These are phyloP conservation scores for Lepidium sativum DNA, from an alignment of 345 rosid species.

Conservation along the genomic window DNA sequence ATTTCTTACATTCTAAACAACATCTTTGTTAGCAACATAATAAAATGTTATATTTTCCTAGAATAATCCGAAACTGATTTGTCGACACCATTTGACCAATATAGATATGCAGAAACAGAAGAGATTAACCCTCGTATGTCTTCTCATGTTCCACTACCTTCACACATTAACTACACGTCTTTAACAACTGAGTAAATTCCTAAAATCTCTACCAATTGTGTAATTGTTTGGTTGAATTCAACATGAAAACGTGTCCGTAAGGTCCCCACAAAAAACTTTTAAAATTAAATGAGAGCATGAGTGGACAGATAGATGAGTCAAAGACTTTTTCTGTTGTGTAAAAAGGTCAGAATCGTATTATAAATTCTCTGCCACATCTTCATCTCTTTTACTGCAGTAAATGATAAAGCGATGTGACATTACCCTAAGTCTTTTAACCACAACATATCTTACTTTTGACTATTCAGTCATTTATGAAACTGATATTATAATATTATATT, in stretches of 20 bases:
- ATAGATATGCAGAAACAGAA: neutral
- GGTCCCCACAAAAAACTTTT: constrained; percentile 22
- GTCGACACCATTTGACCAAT: neutral
- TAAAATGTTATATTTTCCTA: neutral
- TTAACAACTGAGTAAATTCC: constrained; percentile 1
- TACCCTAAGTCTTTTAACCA: no score
- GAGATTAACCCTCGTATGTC: neutral
- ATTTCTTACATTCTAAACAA: neutral
- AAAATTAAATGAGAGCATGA: constrained; percentile 14
- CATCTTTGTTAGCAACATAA: neutral
- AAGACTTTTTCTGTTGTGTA: neutral
- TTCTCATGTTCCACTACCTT: neutral
- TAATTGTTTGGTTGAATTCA: neutral
- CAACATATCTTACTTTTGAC: no score
- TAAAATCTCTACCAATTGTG: neutral
- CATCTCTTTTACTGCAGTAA: no score
- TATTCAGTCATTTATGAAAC: no score
- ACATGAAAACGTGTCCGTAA: constrained; percentile 10
- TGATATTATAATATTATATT: no score
- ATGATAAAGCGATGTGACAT: no score
- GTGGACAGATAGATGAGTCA: neutral
- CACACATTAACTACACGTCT: constrained; percentile 2
- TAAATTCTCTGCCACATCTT: constrained; percentile 29
- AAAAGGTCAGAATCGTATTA: constrained; percentile 14
- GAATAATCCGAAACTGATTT: neutral